These are phyloP conservation scores for Syzygium aqueum DNA, from an alignment of 345 rosid genomes.

Conservation along the genomic window DNA sequence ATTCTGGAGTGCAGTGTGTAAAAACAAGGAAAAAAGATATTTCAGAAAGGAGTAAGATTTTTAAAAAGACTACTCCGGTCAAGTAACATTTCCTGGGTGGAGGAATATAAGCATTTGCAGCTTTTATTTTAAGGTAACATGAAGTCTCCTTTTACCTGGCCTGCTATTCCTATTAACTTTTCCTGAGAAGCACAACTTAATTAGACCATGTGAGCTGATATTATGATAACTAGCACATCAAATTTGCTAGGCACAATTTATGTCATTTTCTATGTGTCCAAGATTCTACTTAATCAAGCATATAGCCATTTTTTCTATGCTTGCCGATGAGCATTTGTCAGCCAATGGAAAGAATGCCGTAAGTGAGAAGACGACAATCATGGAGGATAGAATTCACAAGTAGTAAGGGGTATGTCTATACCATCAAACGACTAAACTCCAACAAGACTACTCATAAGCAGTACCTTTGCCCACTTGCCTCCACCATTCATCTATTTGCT, in stretches of 20 bases:
- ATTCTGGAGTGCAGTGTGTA: neutral
- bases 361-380: neutral
- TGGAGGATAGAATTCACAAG: neutral
- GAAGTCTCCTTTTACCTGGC: neutral
- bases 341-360: neutral
- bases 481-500: constrained; percentile 99
- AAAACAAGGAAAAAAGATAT: neutral
- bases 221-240: neutral
- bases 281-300: neutral
- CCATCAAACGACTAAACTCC: neutral
- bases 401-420: neutral
- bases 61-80: neutral
- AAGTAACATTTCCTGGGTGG: neutral
- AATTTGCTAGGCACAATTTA: neutral
- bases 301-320: neutral
- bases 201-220: neutral
- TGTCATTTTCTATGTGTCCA: neutral
- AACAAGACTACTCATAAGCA: neutral
- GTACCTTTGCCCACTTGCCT: constrained; percentile 84
- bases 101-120: neutral
- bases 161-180: neutral
- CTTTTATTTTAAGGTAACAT: neutral
- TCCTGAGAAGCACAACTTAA: neutral
- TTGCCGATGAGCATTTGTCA: neutral
- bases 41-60: neutral